Evolutionary conservation across 2,329 filamentous ascomycete species (phyloP).

Genomic region (Aspergillus ochraceus): DNA sequence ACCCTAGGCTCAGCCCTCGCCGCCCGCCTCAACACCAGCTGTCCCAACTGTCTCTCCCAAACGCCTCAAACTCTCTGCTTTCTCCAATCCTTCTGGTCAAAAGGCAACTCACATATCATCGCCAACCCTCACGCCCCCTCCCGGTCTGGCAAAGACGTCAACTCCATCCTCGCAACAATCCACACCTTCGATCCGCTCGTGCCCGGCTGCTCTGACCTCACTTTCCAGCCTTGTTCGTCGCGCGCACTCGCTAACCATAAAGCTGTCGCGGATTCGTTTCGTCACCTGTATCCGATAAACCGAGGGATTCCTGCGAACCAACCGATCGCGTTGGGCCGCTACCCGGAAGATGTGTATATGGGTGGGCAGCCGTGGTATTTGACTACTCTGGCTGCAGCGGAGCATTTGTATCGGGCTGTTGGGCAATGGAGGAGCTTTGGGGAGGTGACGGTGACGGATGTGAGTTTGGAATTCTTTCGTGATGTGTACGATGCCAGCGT

Average conservation of each 20-base stretch:
- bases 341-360: conserved; percentile 72
- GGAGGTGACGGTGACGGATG: conserved; percentile 63
- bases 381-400: conserved; percentile 72
- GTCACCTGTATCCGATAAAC: conserved; percentile 63
- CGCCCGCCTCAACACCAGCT: conserved; percentile 60
- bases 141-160: conserved; percentile 69
- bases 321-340: conserved; percentile 57
- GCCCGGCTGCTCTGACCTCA: conserved; percentile 42
- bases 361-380: conserved; percentile 81
- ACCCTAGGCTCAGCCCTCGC: conserved; percentile 65
- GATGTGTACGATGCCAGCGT: conserved; percentile 62
- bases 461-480: conserved; percentile 70
- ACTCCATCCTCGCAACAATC: conserved; percentile 59
- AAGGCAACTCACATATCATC: conserved; percentile 60
- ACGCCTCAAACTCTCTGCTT: conserved; percentile 73
- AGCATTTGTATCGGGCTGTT: conserved; percentile 75
- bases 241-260: conserved; percentile 73
- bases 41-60: conserved; percentile 61
- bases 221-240: conserved; percentile 76
- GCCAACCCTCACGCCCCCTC: conserved; percentile 64
- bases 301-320: conserved; percentile 24
- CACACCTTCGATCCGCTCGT: conserved; percentile 39
- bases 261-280: conserved; percentile 72
- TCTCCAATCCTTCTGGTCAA: conserved; percentile 66
- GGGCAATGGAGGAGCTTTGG: conserved; percentile 67